Evolutionary conservation across 345 rosid genomes (phyloP), one percentile per base, ranked within the genome.

Genomic region (Corchorus olitorius): DNA sequence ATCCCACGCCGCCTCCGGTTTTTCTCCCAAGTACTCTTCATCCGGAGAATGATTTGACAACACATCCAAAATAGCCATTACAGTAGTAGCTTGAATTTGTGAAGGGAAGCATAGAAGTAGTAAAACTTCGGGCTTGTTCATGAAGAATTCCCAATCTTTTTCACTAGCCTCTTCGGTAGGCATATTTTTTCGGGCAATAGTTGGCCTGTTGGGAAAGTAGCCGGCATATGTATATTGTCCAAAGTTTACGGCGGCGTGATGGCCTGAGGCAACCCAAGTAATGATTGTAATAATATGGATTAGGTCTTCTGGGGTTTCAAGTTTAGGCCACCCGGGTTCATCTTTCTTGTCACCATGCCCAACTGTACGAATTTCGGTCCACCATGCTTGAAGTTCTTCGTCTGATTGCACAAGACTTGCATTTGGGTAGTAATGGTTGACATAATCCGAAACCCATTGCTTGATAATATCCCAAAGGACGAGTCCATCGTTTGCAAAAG

Each of bases 401-500:
- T 88, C 94, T 0, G 80, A 77, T 1, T 20, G 49, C 2, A 90
- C 81, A 0, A 75, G 53, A 54, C 50, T 61, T 20, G 86, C 34
- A 3, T 86, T 77, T 1, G 87, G 78, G 39, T 87, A 90, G 78
- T 83, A 86, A 74, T 82, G 91, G 27, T 78, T 83, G 7, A 90
- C 88, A 71, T 88, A 86, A 8, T 80, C 86, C 1, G 75, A 76
- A 22, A 86, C 73, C 92, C 92, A 90, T 35, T 73, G 48, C 61
- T 86, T 82, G 48, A 88, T 52, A 43, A 63, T 33, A 59, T 84
- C 88, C 94, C 90, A 88, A 4, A 87, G 50, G 7, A 79, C 19
- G 12, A 90, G 83, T 4, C 94, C 94, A 35, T 88, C 94, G 14
- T 74, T 90, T 11, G 92, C 91, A 52, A 63, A 88, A 4, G 94